Percentiles rank a stretch among this genome's conserved stretches.
These are phyloP conservation scores for Pseudozyma hubeiensis DNA, from an alignment of 1,284 basidiomycete species.

Conservation along the genomic window DNA sequence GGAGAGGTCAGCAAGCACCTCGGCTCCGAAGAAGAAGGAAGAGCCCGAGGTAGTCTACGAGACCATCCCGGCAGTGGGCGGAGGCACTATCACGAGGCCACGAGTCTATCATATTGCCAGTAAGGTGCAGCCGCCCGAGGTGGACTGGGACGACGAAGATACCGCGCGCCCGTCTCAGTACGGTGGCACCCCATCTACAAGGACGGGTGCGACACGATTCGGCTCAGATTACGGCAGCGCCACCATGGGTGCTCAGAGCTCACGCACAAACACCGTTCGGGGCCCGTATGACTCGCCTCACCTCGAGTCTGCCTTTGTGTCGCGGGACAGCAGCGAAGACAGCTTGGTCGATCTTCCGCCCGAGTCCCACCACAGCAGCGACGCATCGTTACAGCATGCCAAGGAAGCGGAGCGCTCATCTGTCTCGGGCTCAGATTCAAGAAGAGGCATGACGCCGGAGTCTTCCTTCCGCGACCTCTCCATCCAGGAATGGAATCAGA, in stretches of 20 bases:
- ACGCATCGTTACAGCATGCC: slow-evolving; percentile 19
- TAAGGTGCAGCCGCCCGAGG: slow-evolving; percentile 70
- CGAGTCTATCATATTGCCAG: slow-evolving; percentile 80
- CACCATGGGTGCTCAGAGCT: slow-evolving; percentile 46
- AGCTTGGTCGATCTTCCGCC: slow-evolving; percentile 46
- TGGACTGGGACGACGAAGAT: slow-evolving; percentile 52
- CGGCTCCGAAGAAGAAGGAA: slow-evolving; percentile 16
- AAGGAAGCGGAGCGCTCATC: slow-evolving; percentile 22
- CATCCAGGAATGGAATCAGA: slow-evolving; percentile 27
- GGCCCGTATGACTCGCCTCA: slow-evolving; percentile 37
- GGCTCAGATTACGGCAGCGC: slow-evolving; percentile 49
- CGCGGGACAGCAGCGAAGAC: slow-evolving; percentile 44
- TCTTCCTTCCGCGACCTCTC: slow-evolving; percentile 38
- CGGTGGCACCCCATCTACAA: slow-evolving; percentile 37
- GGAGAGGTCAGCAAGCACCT: slow-evolving; percentile 13
- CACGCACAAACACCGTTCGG: slow-evolving; percentile 41
- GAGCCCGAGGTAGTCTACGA: slow-evolving; percentile 71
- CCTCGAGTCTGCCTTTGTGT: slow-evolving; percentile 26
- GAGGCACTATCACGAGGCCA: slow-evolving; percentile 79
- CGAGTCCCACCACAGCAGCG: slow-evolving; percentile 49
- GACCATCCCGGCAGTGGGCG: slow-evolving; percentile 81
- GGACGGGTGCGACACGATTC: slow-evolving; percentile 43
- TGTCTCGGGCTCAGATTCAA: slow-evolving; percentile 19
- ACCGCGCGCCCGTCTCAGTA: slow-evolving; percentile 48
- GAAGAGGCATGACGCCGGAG: slow-evolving; percentile 13